A percentile compares a stretch with the other conserved stretches of the same genome.
These are phyloP conservation scores for Zymoseptoria crescenta DNA, from an alignment of 2,329 filamentous ascomycete species.

Conservation along the genomic window DNA sequence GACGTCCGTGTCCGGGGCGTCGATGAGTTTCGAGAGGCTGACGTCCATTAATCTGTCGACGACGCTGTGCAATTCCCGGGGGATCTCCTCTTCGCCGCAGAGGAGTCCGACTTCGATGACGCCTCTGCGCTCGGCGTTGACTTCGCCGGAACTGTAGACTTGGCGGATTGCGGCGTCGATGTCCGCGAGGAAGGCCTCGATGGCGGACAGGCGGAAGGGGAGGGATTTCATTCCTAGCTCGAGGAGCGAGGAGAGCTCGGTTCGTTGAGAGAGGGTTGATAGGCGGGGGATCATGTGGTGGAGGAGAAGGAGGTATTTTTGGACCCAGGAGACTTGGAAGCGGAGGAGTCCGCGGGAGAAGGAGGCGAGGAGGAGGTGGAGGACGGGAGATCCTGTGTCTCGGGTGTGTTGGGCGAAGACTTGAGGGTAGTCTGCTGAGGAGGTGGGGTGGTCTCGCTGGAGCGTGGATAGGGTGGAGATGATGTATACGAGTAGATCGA, in stretches of 20 bases:
- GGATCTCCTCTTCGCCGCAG: constrained; percentile 42
- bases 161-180: constrained; percentile 58
- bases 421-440: too few species aligned
- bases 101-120: constrained; percentile 47
- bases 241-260: constrained; percentile 48
- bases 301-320: constrained; percentile 19
- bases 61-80: constrained; percentile 42
- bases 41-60: constrained; percentile 43
- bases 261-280: constrained; percentile 46
- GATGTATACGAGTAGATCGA: constrained; percentile 55
- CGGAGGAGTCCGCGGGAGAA: constrained; percentile 65
- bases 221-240: constrained; percentile 37
- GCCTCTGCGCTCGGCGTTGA: constrained; percentile 39
- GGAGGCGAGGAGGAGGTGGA: constrained; percentile 60
- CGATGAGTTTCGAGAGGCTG: constrained; percentile 48
- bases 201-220: constrained; percentile 39
- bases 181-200: constrained; percentile 46
- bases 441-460: constrained; percentile 15
- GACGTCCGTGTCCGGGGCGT: constrained; percentile 49
- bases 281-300: constrained; percentile 12
- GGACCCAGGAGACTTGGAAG: constrained; percentile 57
- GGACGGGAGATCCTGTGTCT: constrained; percentile 18
- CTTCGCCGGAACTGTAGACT: constrained; percentile 44
- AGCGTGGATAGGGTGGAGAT: constrained; percentile 46
- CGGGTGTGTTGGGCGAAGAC: too few species aligned